Evolutionary conservation across 2,329 filamentous ascomycete genomes (phyloP).

Genomic region (Aspergillus unguis): DNA sequence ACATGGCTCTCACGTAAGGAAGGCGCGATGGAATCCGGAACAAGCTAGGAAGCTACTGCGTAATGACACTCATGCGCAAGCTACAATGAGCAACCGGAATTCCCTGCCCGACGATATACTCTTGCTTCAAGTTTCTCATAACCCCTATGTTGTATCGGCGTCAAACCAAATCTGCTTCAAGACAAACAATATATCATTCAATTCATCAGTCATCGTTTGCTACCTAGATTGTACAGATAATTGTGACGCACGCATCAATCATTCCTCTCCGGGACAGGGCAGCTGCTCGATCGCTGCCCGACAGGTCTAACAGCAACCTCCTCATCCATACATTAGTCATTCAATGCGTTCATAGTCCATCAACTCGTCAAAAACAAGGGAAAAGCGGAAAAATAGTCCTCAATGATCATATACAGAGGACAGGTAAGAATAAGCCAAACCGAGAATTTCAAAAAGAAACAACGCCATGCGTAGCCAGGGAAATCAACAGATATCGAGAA

Average conservation of each 20-base stretch:
- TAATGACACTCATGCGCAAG: no score
- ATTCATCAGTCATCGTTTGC: slow-evolving; percentile 19
- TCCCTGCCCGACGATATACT: no score
- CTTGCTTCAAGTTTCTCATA: no score
- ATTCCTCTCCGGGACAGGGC: neutral
- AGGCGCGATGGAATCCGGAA: no score
- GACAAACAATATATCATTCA: neutral
- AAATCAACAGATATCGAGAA: neutral
- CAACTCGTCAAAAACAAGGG: neutral
- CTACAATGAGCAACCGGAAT: no score
- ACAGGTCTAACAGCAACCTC: no score
- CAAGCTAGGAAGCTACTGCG: no score
- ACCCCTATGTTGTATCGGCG: no score
- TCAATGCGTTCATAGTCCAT: neutral
- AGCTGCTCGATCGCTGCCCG: no score
- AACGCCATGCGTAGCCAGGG: neutral
- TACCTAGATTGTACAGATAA: neutral
- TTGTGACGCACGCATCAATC: slow-evolving; percentile 1
- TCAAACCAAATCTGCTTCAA: neutral
- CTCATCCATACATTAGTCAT: slow-evolving; percentile 1
- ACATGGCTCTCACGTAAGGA: no score
- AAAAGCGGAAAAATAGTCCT: neutral
- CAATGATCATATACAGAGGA: no score
- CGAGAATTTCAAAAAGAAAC: neutral
- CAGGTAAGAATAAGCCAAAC: neutral